Evolutionary conservation across 305 asterid species (phyloP).

Genomic region (Rubia occidens): DNA sequence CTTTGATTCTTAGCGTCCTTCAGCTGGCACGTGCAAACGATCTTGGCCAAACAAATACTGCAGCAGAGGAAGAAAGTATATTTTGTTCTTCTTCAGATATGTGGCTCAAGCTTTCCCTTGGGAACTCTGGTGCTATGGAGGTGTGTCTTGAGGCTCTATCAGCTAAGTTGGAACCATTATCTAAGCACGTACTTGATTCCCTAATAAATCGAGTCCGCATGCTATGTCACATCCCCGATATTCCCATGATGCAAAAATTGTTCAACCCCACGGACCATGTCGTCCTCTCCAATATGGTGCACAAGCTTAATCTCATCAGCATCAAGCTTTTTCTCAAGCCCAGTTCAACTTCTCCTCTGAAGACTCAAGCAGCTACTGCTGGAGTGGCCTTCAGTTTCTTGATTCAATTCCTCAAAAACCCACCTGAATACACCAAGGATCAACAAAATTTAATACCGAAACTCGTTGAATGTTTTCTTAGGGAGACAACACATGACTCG

Average conservation of each 20-base stretch:
- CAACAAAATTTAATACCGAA: not conserved
- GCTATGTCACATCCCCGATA: not conserved
- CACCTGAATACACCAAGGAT: not conserved
- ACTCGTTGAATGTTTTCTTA: not conserved
- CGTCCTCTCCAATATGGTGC: not conserved
- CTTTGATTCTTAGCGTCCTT: not conserved
- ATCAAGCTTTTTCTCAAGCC: not conserved
- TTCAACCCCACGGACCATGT: not conserved
- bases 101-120: too few species aligned
- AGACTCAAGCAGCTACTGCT: too few species aligned
- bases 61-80: too few species aligned
- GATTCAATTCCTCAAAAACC: not conserved
- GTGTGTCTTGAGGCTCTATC: too few species aligned
- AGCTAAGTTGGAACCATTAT: too few species aligned
- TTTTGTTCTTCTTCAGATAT: not conserved
- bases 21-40: too few species aligned
- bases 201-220: not conserved
- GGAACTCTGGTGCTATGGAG: too few species aligned
- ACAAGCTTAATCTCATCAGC: not conserved
- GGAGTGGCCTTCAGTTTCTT: not conserved
- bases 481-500: not conserved
- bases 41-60: too few species aligned
- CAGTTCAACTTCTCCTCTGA: not conserved
- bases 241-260: not conserved
- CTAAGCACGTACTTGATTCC: too few species aligned